Evolutionary conservation across 2,329 filamentous ascomycete species (phyloP).

Genomic region (Apiospora saccharicola): DNA sequence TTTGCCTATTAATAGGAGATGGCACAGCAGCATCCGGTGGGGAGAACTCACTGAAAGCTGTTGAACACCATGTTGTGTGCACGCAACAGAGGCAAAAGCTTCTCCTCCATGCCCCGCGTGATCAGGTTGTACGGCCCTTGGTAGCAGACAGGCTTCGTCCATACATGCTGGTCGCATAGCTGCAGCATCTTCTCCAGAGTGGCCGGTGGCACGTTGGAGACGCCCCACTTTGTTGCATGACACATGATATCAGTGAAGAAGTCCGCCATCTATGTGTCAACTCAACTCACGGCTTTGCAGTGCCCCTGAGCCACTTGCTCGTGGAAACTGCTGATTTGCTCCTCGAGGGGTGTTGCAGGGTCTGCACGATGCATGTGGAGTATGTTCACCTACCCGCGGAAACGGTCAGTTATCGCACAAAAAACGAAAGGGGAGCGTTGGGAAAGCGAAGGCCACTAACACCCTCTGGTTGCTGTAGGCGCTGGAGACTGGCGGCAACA

Average conservation of each 20-base stretch:
- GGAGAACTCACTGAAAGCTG: not conserved
- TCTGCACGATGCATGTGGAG: conserved; percentile 48
- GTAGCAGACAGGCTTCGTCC: conserved; percentile 48
- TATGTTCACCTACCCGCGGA: conserved; percentile 42
- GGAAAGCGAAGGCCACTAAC: not conserved
- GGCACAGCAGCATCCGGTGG: not conserved
- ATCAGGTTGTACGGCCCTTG: conserved; percentile 50
- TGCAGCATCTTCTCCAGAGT: conserved; percentile 42
- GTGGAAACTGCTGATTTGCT: conserved; percentile 44
- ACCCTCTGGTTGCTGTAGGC: conserved; percentile 33
- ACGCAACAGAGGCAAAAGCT: conserved; percentile 46
- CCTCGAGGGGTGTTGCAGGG: conserved; percentile 42
- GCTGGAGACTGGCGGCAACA: conserved; percentile 38
- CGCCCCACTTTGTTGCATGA: conserved; percentile 40
- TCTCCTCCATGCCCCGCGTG: conserved; percentile 44
- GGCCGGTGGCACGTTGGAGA: conserved; percentile 45
- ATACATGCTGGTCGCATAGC: conserved; percentile 44
- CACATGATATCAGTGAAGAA: not conserved
- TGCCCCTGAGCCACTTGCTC: conserved; percentile 41
- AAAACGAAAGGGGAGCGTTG: not conserved
- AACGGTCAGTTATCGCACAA: not conserved
- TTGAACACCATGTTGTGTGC: not conserved
- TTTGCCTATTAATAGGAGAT: conserved; percentile 27
- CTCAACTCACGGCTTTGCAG: conserved; percentile 37
- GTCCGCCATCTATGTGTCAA: not conserved